Evolutionary conservation across 345 rosid genomes (phyloP).

Genomic region (Kernera saxatilis): DNA sequence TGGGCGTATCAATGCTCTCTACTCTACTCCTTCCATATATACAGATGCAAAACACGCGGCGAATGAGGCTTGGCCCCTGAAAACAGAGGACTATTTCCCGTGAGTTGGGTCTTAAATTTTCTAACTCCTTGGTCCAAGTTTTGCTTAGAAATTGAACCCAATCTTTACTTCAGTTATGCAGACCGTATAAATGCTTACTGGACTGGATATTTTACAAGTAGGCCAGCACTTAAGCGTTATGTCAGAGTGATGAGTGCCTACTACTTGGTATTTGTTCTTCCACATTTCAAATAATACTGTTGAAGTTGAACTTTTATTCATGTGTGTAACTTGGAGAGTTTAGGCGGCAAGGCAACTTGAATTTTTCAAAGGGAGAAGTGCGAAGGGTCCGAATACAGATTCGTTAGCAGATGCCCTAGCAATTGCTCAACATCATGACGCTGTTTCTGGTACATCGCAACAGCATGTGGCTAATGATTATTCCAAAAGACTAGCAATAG

Average conservation of each 20-base stretch:
- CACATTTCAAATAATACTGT: background rate
- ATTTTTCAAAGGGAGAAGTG: slow-evolving; percentile 70
- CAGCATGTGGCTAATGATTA: slow-evolving; percentile 96
- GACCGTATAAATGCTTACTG: slow-evolving; percentile 90
- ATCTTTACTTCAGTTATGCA: slow-evolving; percentile 66
- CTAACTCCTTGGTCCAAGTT: background rate
- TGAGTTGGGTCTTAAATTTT: slow-evolving; percentile 40
- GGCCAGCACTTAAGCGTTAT: slow-evolving; percentile 87
- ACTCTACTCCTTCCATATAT: slow-evolving; percentile 95
- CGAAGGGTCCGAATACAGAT: slow-evolving; percentile 64
- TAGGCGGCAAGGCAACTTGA: slow-evolving; percentile 96
- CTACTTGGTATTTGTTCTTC: slow-evolving; percentile 57
- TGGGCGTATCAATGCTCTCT: slow-evolving; percentile 92
- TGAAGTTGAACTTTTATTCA: background rate
- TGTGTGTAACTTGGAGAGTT: slow-evolving; percentile 23
- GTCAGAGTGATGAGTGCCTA: slow-evolving; percentile 91
- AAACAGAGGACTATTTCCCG: slow-evolving; percentile 93
- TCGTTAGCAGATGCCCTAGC: slow-evolving; percentile 88
- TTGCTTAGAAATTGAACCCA: slow-evolving; percentile 23
- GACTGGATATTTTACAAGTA: slow-evolving; percentile 96
- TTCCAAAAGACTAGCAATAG: slow-evolving; percentile 80
- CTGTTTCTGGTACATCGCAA: slow-evolving; percentile 84
- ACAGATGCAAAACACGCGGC: slow-evolving; percentile 89
- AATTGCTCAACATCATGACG: slow-evolving; percentile 96
- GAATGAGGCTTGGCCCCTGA: slow-evolving; percentile 74